Conservation (phyloP, 768 basidiomycete genomes). For the Lactarius psammicola region DNA sequence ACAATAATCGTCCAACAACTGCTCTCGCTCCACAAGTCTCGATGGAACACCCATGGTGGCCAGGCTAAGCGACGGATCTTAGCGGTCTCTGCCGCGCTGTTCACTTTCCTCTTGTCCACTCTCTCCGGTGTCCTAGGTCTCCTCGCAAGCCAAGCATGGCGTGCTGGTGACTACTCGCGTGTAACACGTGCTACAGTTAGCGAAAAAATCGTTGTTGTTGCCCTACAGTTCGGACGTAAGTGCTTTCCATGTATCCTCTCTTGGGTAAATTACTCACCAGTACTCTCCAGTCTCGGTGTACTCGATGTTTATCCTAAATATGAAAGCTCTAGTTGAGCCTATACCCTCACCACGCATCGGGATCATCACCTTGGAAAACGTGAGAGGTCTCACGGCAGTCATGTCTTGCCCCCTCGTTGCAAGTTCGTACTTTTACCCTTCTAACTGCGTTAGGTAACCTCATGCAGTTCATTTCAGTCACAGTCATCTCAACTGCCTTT, state of each 20-base stretch:
- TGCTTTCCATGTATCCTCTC: background rate
- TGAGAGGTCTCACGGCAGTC: constrained; percentile 16
- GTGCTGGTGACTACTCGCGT: constrained; percentile 7
- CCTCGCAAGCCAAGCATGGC: constrained; percentile 7
- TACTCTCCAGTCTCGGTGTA: constrained; percentile 16
- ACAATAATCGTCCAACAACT: constrained; percentile 11
- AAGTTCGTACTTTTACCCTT: background rate
- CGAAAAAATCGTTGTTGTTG: constrained; percentile 10
- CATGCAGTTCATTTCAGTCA: constrained; percentile 2
- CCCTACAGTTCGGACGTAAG: constrained; percentile 24
- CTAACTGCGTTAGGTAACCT: background rate
- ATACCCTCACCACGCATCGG: constrained; percentile 7
- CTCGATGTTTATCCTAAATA: constrained; percentile 21
- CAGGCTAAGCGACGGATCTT: constrained; percentile 20
- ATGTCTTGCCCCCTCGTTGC: constrained; percentile 17
- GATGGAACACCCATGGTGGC: constrained; percentile 12
- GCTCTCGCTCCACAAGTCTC: constrained; percentile 14
- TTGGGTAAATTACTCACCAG: background rate
- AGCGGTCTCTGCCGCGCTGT: constrained; percentile 8
- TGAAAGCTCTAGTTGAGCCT: constrained; percentile 23
- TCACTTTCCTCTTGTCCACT: constrained; percentile 11
- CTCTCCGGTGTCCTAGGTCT: constrained; percentile 17
- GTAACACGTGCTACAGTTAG: constrained; percentile 8
- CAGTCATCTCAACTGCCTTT: constrained; percentile 21
- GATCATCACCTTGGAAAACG: constrained; percentile 6